Evolutionary conservation across 805 yeast genomes (phyloP), one percentile per base, ranked within the genome.

Genomic region (Suhomyces sp.): DNA sequence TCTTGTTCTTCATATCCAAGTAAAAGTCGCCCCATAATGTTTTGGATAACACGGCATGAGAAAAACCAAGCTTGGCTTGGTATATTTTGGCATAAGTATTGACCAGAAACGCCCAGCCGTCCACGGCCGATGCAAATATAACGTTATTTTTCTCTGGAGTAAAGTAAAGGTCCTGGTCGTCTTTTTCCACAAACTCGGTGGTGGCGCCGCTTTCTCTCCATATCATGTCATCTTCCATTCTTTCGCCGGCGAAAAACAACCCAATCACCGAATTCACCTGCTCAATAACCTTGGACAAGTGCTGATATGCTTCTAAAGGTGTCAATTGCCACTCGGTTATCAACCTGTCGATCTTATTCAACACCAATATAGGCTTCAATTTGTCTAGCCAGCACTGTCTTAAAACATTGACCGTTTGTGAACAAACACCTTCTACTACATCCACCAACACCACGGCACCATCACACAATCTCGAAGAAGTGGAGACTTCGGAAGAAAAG

Each of bases 361-460:
- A 71, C 15, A 94, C 97, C 50, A 94, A 76, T 15, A 94, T 73
- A 1, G 98, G 97, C 63, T 86, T 88, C 60, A 94, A 72, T 59
- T 89, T 86, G 65, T 94, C 99, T 4, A 87, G 82, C 97, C 98
- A 94, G 47, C 96, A 89, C 68, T 94, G 98, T 63, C 98, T 81
- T 55, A 93, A 73, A 1, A 94, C 99, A 15, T 94, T 92, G 9
- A 94, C 88, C 0, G 99, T 94, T 66, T 94, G 99, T 0, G 98
- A 92, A 63, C 97, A 92, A 0, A 94, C 98, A 22, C 99, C 99
- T 71, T 94, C 99, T 2, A 94, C 97, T 3, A 89, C 97, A 68
- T 94, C 99, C 2, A 94, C 97, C 13, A 94, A 73, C 0, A 94
- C 96, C 2, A 94, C 87, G 0, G 98, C 97, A 44, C 98, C 98